Percentiles rank a stretch among this genome's conserved stretches.
phyloP scores from a whole-genome alignment of 192 early-diverging fungal genomes.

The Entomortierella parvispora region DNA sequence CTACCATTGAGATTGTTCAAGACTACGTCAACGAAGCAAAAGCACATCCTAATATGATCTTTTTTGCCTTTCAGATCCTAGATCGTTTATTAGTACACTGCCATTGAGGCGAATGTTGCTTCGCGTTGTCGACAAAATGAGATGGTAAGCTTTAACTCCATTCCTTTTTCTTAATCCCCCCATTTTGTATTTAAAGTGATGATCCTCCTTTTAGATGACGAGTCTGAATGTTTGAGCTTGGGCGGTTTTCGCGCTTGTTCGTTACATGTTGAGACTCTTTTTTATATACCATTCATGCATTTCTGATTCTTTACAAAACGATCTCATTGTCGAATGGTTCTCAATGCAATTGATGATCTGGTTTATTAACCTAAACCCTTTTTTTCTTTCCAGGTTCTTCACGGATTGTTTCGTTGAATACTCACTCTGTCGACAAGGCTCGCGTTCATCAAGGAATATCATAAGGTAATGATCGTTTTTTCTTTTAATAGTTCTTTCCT shows the following conservation, averaged over 20 bases:
- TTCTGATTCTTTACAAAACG: constrained; percentile 57
- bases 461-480: no score
- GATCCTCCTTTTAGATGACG: constrained; percentile 76
- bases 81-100: background rate
- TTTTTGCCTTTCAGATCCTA: background rate
- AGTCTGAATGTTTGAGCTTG: constrained; percentile 68
- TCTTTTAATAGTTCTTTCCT: background rate
- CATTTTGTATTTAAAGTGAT: constrained; percentile 59
- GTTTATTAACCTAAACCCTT: no score
- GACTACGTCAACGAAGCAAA: no score
- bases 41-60: background rate
- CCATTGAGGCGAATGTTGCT: no score
- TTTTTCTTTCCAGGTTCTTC: no score
- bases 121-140: background rate
- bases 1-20: no score
- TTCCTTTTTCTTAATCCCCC: background rate
- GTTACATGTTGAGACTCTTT: constrained; percentile 77
- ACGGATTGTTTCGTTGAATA: no score
- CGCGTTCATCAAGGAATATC: no score
- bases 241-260: constrained; percentile 59
- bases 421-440: no score
- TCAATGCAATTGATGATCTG: no score
- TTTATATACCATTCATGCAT: constrained; percentile 82
- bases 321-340: no score
- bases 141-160: constrained; percentile 19